A percentile compares a stretch with the other conserved stretches of the same genome.
These are phyloP conservation scores for Colletotrichum chlorophyti DNA, from an alignment of 2,329 filamentous ascomycete species.

Conservation along the genomic window DNA sequence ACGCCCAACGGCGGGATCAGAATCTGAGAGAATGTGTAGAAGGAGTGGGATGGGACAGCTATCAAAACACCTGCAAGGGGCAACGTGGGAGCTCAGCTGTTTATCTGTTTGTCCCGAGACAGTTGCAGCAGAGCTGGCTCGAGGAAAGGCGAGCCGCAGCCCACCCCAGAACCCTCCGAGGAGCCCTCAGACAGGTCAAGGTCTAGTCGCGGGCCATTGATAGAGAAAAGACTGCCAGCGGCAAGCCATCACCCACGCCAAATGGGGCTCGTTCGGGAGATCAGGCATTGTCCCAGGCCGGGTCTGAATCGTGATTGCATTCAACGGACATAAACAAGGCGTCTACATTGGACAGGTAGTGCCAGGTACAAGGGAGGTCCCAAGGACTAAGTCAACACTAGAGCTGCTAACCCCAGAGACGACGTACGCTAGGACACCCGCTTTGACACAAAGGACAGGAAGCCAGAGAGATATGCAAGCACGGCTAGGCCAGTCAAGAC, in stretches of 20 bases:
- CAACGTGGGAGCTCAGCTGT: constrained; percentile 9
- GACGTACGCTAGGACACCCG: constrained; percentile 2
- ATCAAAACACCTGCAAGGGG: background rate
- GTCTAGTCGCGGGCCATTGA: constrained; percentile 2
- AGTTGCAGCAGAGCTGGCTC: background rate
- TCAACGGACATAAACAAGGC: background rate
- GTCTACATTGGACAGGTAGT: background rate
- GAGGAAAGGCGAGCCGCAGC: background rate
- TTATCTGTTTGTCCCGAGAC: constrained; percentile 4
- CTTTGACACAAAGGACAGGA: constrained; percentile 23
- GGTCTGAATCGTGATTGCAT: constrained; percentile 6
- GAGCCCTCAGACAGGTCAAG: constrained; percentile 8
- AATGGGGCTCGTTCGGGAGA: background rate
- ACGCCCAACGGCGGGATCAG: background rate
- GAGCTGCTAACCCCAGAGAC: constrained; percentile 5
- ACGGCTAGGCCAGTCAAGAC: constrained; percentile 1
- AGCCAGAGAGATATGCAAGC: constrained; percentile 1
- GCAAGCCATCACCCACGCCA: constrained; percentile 14
- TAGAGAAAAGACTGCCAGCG: constrained; percentile 15
- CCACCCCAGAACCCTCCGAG: background rate
- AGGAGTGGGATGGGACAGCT: background rate
- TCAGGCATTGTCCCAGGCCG: constrained; percentile 15
- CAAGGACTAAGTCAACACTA: constrained; percentile 12
- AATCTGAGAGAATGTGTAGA: background rate
- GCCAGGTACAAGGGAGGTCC: constrained; percentile 22